Conservation (phyloP, 495 filamentous ascomycete species). For the Neurospora sp. region DNA sequence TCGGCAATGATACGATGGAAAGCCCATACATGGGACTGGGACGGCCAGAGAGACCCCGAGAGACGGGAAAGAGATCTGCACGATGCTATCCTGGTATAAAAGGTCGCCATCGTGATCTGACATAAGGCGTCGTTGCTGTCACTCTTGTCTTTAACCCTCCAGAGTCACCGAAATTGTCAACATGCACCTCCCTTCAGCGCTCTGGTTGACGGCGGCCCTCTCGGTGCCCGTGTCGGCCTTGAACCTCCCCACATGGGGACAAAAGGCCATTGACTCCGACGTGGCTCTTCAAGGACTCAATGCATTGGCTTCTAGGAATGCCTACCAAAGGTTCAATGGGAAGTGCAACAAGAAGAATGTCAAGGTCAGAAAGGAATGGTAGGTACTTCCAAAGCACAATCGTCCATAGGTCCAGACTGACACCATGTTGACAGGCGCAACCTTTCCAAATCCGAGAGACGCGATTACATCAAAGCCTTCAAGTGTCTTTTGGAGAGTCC, state of each 20-base stretch:
- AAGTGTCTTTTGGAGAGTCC: conserved; percentile 49
- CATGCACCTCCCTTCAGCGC: neutral
- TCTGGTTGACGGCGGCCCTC: conserved; percentile 4
- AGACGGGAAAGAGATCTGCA: neutral
- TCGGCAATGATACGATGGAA: neutral
- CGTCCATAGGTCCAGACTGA: neutral
- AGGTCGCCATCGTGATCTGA: neutral
- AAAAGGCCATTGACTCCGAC: conserved; percentile 14
- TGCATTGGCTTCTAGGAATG: conserved; percentile 9
- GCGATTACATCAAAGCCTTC: conserved; percentile 53
- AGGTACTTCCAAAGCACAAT: neutral
- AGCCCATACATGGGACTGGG: neutral
- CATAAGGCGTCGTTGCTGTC: neutral
- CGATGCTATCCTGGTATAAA: neutral
- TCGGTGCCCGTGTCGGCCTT: conserved; percentile 1
- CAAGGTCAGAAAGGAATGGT: conserved; percentile 21
- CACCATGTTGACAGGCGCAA: conserved; percentile 28
- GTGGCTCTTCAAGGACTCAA: conserved; percentile 16
- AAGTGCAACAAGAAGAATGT: conserved; percentile 13
- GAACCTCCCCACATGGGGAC: conserved; percentile 8
- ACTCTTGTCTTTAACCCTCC: neutral
- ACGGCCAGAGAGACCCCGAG: neutral
- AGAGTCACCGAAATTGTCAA: neutral
- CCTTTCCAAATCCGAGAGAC: conserved; percentile 38
- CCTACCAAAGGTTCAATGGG: conserved; percentile 3